Conservation (phyloP, 306 rosid genomes). For the Fragaria nilgerrensis region DNA sequence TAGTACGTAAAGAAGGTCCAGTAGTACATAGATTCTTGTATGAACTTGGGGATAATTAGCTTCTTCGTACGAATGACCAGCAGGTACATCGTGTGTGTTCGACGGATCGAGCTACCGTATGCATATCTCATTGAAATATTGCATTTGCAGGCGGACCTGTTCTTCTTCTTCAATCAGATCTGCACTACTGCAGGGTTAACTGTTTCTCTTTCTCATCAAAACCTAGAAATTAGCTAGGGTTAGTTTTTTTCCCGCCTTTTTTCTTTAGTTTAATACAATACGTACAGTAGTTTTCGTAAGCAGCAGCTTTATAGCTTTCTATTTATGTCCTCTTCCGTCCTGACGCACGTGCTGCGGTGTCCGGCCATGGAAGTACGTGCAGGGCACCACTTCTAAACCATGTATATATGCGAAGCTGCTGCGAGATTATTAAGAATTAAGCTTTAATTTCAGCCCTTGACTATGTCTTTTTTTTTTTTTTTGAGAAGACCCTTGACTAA, state of each 20-base stretch:
- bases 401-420: neutral
- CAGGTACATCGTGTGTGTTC: neutral
- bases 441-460: too few relatives aligned
- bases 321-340: neutral
- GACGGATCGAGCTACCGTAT: neutral
- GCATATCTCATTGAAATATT: neutral
- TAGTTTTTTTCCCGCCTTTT: slow-evolving; percentile 15
- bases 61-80: neutral
- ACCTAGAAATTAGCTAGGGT: neutral
- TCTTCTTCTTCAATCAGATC: neutral
- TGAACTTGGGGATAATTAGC: neutral
- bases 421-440: too few relatives aligned
- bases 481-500: too few relatives aligned
- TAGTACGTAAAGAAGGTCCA: neutral
- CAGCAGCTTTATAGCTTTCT: slow-evolving; percentile 16
- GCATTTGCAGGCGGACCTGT: neutral
- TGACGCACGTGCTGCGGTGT: slow-evolving; percentile 14
- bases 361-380: slow-evolving; percentile 2
- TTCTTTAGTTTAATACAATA: neutral
- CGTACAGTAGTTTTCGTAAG: neutral
- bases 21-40: neutral
- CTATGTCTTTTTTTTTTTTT: too few relatives aligned
- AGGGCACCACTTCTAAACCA: neutral
- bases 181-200: neutral
- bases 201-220: neutral